phyloP scores from a whole-genome alignment of 306 rosid genomes.

The Glycine tomentella region DNA sequence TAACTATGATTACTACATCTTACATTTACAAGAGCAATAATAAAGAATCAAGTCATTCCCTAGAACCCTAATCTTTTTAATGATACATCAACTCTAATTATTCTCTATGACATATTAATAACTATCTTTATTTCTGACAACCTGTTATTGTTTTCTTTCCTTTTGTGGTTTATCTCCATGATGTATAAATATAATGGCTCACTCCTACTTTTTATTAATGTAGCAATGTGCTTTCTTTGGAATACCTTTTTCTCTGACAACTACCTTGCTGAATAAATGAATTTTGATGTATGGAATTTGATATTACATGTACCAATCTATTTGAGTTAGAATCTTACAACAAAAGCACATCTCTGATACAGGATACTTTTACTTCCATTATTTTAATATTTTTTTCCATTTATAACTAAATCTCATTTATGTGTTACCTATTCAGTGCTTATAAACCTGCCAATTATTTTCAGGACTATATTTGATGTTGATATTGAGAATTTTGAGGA shows the following conservation, averaged over 20 bases:
- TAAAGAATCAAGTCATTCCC: background rate
- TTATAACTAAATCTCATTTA: slow-evolving; percentile 26
- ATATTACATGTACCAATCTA: slow-evolving; percentile 4
- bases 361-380: slow-evolving; percentile 38
- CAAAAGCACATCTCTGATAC: slow-evolving; percentile 14
- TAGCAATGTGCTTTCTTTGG: slow-evolving; percentile 1
- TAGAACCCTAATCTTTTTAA: background rate
- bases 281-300: slow-evolving; percentile 8
- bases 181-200: background rate
- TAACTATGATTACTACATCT: no score
- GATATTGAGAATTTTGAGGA: slow-evolving; percentile 92
- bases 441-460: slow-evolving; percentile 45
- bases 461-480: slow-evolving; percentile 96
- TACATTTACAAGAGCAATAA: background rate
- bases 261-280: background rate
- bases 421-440: slow-evolving; percentile 5
- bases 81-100: background rate
- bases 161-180: slow-evolving; percentile 20
- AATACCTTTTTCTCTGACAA: background rate
- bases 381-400: slow-evolving; percentile 17
- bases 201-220: background rate
- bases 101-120: background rate
- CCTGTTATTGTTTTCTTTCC: background rate
- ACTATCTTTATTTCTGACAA: background rate
- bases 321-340: slow-evolving; percentile 26